Evolutionary conservation across 31 red algal species (phyloP).

Genomic region (Bonnemaisonia californica): DNA sequence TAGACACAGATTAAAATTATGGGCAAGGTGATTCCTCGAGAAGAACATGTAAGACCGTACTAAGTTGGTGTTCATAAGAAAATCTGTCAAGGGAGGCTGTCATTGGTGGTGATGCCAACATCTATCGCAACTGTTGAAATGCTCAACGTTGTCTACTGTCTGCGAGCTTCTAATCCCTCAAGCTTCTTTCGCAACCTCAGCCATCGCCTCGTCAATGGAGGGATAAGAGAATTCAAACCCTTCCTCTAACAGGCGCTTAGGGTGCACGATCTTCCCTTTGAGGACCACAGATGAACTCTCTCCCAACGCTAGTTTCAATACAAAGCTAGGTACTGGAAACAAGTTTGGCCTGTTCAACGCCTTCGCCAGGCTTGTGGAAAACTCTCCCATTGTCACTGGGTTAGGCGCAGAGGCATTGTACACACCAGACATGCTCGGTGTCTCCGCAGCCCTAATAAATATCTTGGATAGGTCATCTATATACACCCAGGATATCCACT

Average conservation of each 20-base stretch:
- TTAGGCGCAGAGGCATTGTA: constrained; percentile 86
- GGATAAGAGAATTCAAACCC: constrained; percentile 75
- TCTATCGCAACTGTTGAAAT: too few relatives aligned
- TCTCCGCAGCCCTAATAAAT: constrained; percentile 34
- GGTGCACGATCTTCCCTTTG: constrained; percentile 83
- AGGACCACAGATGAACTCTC: constrained; percentile 76
- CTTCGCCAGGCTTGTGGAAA: constrained; percentile 58
- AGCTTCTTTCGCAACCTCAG: constrained; percentile 45
- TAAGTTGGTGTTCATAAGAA: too few relatives aligned
- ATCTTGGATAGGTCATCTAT: constrained; percentile 75
- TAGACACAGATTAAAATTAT: too few relatives aligned
- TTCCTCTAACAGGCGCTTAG: constrained; percentile 55
- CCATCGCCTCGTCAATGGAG: constrained; percentile 53
- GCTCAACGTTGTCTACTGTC: too few relatives aligned
- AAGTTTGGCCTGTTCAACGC: constrained; percentile 77
- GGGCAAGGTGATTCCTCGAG: too few relatives aligned
- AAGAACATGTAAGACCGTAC: too few relatives aligned
- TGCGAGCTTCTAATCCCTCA: too few relatives aligned
- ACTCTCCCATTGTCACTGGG: constrained; percentile 71
- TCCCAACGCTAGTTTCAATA: constrained; percentile 67
- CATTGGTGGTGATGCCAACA: too few relatives aligned
- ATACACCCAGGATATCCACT: constrained; percentile 97
- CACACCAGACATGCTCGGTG: constrained; percentile 63
- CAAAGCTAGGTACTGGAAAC: constrained; percentile 84
- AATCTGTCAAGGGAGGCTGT: too few relatives aligned